Conservation (phyloP, 1,284 basidiomycete genomes). For the Grifola frondosa region DNA sequence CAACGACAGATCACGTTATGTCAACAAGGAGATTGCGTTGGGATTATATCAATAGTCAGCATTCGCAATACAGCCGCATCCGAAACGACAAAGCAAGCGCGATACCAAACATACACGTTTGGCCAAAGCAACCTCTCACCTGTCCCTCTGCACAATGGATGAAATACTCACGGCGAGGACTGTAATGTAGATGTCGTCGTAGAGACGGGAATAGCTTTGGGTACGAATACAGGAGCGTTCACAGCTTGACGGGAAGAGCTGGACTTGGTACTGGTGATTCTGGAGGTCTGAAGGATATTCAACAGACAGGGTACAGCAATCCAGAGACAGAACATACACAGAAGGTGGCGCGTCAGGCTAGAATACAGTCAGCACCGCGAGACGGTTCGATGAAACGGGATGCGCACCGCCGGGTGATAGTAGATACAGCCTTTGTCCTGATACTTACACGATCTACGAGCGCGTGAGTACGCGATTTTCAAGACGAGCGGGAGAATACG, state of each 20-base stretch:
- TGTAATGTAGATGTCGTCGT: slow-evolving; percentile 16
- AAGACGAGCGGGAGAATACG: slow-evolving; percentile 18
- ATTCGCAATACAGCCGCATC: too few species aligned
- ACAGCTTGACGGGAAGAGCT: slow-evolving; percentile 49
- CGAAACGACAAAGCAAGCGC: too few species aligned
- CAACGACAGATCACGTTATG: too few species aligned
- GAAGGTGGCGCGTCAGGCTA: slow-evolving; percentile 31
- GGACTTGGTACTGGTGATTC: slow-evolving; percentile 44
- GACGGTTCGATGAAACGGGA: slow-evolving; percentile 3
- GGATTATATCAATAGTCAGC: too few species aligned
- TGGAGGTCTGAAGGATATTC: slow-evolving; percentile 34
- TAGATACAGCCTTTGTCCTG: slow-evolving; percentile 85
- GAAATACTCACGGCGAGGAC: slow-evolving; percentile 19
- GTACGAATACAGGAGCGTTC: slow-evolving; percentile 85
- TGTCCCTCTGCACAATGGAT: neutral
- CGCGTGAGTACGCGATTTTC: slow-evolving; percentile 2
- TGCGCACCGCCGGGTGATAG: slow-evolving; percentile 73
- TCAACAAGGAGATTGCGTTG: too few species aligned
- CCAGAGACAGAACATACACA: slow-evolving; percentile 24
- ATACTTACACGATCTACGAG: slow-evolving; percentile 73
- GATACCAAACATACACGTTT: too few species aligned
- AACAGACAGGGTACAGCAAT: slow-evolving; percentile 8
- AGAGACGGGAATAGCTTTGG: slow-evolving; percentile 46
- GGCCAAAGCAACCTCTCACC: too few species aligned
- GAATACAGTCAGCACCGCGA: slow-evolving; percentile 8